Base-by-base conservation (phyloP, 345 rosid species). In the Streptanthus diversifolius region DNA sequence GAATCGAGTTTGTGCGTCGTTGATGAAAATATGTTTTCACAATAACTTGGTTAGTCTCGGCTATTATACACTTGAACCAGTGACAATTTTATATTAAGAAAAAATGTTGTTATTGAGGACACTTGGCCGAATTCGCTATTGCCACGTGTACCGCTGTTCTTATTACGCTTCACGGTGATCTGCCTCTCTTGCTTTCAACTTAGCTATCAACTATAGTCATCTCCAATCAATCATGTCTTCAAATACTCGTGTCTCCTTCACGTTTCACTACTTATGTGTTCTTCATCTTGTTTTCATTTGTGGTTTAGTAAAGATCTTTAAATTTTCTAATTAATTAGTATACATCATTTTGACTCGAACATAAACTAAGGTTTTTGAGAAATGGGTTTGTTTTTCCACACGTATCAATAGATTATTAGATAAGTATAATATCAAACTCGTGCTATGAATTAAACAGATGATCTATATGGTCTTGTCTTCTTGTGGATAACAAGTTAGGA, bases 401-500 rank as follows among this genome's bases (percentile, higher is more conserved):
- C 56, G 56, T 51, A 51, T 51, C 56, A 24, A 5, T 51, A 22
- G 33, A 53, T 53, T 14, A 27, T 25, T 14, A 53, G 58, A 51
- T 24, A 24, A 22, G 17, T 24, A 10, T 51, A 3, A 13, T 52
- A 13, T 29, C 22, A 55, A 18, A 35, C 43, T 43, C 32, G 10
- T 41, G 18, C 10, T 8, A 11, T 51, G 15, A 24, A 12, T 3
- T 25, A 25, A 25, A 25, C 27, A 25, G 27, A 25, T 25, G 2
- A 25, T 25, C 27, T 25, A 2, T 25, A 5, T 15, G 57, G 57
- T 25, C 57, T 52, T 52, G 44, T 15, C 51, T 11, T 67, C 32
- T 25, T n/a, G 51, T 61, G 51, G 66, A 61, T 15, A 62, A 41
- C 15, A 62, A 27, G 52, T 25, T 41, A 25, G n/a, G 67, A 62